These are phyloP conservation scores for Xylariaceae sp. DNA, from an alignment of 2,329 filamentous ascomycete genomes.

Conservation along the genomic window DNA sequence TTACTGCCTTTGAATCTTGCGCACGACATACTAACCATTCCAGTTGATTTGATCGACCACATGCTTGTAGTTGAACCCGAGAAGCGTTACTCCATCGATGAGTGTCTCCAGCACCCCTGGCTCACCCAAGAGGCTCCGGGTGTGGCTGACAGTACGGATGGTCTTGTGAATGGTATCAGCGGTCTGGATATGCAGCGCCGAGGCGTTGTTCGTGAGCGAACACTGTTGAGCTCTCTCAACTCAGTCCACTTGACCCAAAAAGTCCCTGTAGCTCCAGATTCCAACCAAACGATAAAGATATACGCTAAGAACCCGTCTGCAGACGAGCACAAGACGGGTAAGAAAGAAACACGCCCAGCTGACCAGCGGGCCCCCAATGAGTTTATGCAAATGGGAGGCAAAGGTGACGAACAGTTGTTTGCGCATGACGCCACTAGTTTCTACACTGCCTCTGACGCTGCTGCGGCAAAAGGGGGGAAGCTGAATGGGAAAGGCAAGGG, in stretches of 20 bases:
- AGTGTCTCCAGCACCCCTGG: slow-evolving; percentile 91
- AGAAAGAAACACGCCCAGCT: slow-evolving; percentile 63
- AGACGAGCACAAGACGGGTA: slow-evolving; percentile 37
- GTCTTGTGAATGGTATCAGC: slow-evolving; percentile 80
- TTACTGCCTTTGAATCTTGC: slow-evolving; percentile 10
- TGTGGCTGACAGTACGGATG: slow-evolving; percentile 83
- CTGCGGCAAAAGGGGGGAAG: slow-evolving; percentile 26
- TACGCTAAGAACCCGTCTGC: slow-evolving; percentile 65
- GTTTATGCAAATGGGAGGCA: slow-evolving; percentile 81
- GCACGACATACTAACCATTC: slow-evolving; percentile 3
- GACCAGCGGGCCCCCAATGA: slow-evolving; percentile 65
- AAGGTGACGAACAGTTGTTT: slow-evolving; percentile 77
- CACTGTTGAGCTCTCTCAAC: slow-evolving; percentile 78
- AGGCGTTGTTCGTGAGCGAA: slow-evolving; percentile 77
- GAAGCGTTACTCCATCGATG: slow-evolving; percentile 79
- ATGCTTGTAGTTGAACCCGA: slow-evolving; percentile 91
- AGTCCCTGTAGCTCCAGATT: slow-evolving; percentile 55
- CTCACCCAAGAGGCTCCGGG: slow-evolving; percentile 59
- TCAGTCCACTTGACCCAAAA: slow-evolving; percentile 56
- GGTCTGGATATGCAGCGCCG: slow-evolving; percentile 79
- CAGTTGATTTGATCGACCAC: slow-evolving; percentile 83
- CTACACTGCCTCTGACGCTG: slow-evolving; percentile 42
- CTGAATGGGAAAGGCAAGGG: slow-evolving; percentile 24
- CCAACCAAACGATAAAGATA: slow-evolving; percentile 62
- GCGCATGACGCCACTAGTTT: slow-evolving; percentile 55